Base-by-base conservation (phyloP, 805 yeast species). In the Spathaspora girioi region DNA sequence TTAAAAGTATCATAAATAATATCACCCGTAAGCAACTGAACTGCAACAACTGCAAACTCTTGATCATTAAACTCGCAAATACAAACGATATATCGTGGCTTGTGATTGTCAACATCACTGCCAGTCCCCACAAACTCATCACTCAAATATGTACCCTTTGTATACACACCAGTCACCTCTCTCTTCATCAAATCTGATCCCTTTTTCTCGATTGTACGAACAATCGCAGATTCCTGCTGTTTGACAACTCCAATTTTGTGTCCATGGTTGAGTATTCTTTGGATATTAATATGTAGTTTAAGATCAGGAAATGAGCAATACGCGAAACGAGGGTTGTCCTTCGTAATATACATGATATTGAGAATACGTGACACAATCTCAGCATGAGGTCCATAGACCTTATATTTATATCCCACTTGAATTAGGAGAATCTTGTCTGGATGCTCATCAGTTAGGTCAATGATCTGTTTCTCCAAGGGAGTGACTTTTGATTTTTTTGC, bases 361-460 rank as follows among this genome's bases (percentile, higher is more conserved):
- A 91, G 66, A 11, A 86, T 76, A 46, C 76, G 70, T 11, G 96
- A 78, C 0, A 86, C 97, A 4, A 71, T 69, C 12, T 73, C 76
- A 0, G 98, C 97, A 68, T 93, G 97, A 50, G 83, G 78, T 0
- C 96, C 97, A 64, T 82, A 89, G 54, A 92, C 84, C 61, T 88
- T 89, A 69, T 83, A 94, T 66, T 90, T 91, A 70, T 93, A 94
- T 0, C 99, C 99, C 2, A 89, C 96, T 64, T 94, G 94, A 23
- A 93, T 77, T 0, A 94, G 84, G 8, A 94, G 70, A 1, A 94
- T 58, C 48, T 88, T 88, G 57, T 89, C 96, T 48, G 62, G 62
- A 62, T 93, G 70, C 1, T 67, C 59, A 5, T 66, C 57, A 61
- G 91, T 91, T 48, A 94, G 69, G 2, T 83, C 85, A 27, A 83